Evolutionary conservation across 1,139 yeast species (phyloP), one percentile per base, ranked within the genome.

Genomic region (Protomyces macrosporus): DNA sequence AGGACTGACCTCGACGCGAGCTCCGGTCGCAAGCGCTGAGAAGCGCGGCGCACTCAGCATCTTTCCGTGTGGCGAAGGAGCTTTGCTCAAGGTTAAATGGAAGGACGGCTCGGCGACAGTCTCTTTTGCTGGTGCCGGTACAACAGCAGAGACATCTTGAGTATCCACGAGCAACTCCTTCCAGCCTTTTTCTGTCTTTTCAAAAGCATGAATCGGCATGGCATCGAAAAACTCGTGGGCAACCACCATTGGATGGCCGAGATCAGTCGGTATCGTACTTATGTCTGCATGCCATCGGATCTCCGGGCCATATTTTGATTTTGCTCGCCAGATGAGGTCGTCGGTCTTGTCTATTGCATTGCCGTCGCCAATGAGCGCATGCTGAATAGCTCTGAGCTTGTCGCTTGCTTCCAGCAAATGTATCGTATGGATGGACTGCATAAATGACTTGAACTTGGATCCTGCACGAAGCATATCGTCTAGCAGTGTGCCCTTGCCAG

Each of bases 201-300:
- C 80, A 71, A 87, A 89, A 67, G 86, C 81, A 68, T 86, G 85
- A 34, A 89, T 85, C 0, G 96, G 96, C 66, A 89, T 77, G 0
- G 96, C 96, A 75, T 89, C 96, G 72, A 87, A 89, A 71, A 89
- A 89, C 72, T 89, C 96, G 72, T 89, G 96, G 0, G 95, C 95
- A 63, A 89, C 72, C 6, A 88, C 78, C 71, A 82, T 88, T 67
- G 88, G 86, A 45, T 89, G 71, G 60, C 4, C 68, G 68, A 55
- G 66, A 62, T 60, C 42, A 23, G 74, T 72, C 6, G 76, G 75
- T 9, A 85, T 73, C 65, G 84, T 86, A 66, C 79, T 79, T 65
- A 87, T 88, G 14, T 86, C 84, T 66, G 85, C 88, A n/a, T 82
- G 79, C 96, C 96, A 89, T 45, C 74, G 75, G 6, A 86, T 78